Base-by-base conservation (phyloP, 225 moss, liverwort and hornwort genomes). In the Physcomitrium patens region DNA sequence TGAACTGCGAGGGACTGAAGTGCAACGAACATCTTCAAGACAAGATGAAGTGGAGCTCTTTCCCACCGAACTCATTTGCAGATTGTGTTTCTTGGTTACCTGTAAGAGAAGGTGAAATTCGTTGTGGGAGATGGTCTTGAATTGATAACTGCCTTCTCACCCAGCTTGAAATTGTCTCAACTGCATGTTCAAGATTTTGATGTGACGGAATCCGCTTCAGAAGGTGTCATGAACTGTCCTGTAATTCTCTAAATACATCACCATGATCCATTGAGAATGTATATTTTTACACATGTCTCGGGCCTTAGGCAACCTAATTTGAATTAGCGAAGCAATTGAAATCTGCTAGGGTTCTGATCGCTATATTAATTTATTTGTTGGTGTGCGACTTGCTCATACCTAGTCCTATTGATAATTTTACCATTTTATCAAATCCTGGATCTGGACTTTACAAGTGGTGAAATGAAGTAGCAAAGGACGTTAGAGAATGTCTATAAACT, bases 71-170 rank as follows among this genome's bases (percentile, higher is more conserved):
- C 73, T 16, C 31, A 12, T 70, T 26, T 49, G 18, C 1, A 12
- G 56, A 50, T 15, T n/a, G 62, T 23, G 12, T 6, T 1, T 18
- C 14, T 3, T 19, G 17, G 48, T 63, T 77, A 16, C 41, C 5
- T 68, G 60, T 27, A 13, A 37, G 16, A 12, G 41, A 70, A 27
- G 68, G 69, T 54, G 59, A 59, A 55, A 13, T 52, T 44, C 22
- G 7, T 71, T 45, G 41, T 27, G 17, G 61, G 42, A 23, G 55
- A 72, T 75, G 80, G 60, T 78, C 73, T 54, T 66, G 18, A 10
- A 7, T 16, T 73, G 27, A 28, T 67, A 67, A 72, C 67, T 52
- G 26, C 66, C 7, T 78, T 7, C 31, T 37, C 31, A 4, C 31
- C 5, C 60, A 17, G 0, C 52, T 28, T 3, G 5, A 44, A 45